Base-by-base conservation (phyloP, 2,329 filamentous ascomycete genomes). In the Monosporascus sp. region DNA sequence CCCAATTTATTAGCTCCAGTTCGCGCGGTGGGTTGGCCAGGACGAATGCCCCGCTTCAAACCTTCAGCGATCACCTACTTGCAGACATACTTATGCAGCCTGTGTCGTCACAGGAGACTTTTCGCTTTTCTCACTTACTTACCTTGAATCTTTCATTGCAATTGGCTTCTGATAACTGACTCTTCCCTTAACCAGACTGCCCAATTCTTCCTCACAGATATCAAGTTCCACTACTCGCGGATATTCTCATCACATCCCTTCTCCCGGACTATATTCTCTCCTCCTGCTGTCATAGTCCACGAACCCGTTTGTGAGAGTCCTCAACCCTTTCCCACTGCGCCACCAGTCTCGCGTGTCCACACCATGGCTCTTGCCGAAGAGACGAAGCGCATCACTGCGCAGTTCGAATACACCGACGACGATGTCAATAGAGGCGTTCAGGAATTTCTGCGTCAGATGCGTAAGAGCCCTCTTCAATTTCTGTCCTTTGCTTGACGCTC, bases 361-460 rank as follows among this genome's bases (percentile, higher is more conserved):
- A 76, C 75, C 61, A 88, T 88, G 84, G 73, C 78, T 55, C 75
- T 87, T 58, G 74, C 73, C 57, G 80, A 85, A 57, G 88, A 93
- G 73, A 90, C 91, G 55, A 85, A 85, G 79, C 83, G 83, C 66
- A 84, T 97, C 65, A 88, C 89, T 64, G 82, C 82, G 62, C 84
- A 94, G 71, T 97, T 97, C 73, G 89, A 96, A 51, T 93, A 92
- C 72, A 78, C 83, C 55, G 80, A 90, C 63, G 82, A 85, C 50
- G 81, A 91, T 71, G 81, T 97, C 65, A 90, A 90, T 70, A 82
- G 80, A 64, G 89, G 85, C 59, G 91, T 96, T 56, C 77, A 83
- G 58, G 91, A 96, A 70, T 99, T 96, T 68, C 81, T 97, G 60
- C 77, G 79, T 56, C 85, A 97, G 75, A 92, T 97, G 86, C 78